Evolutionary conservation across 108 stramenopile species (phyloP).

Genomic region (Skeletonema menzelii): DNA sequence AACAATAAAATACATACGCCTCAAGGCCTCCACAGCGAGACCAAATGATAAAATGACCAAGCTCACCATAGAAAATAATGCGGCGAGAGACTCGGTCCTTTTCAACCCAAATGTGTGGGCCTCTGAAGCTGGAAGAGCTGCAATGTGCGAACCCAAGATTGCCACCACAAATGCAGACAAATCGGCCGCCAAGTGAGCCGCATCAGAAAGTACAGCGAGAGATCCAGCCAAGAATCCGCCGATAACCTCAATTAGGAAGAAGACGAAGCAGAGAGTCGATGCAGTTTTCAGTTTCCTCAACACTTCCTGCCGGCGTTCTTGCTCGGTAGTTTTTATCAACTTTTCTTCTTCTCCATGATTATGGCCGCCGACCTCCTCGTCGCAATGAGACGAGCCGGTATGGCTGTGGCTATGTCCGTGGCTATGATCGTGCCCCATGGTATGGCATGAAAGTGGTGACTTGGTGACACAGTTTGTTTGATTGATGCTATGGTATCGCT

Average conservation of each 20-base stretch:
- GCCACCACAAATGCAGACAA: constrained; percentile 76
- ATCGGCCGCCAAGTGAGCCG: constrained; percentile 87
- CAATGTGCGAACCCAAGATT: constrained; percentile 81
- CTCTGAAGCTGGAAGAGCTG: constrained; percentile 74
- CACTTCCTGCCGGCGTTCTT: constrained; percentile 50
- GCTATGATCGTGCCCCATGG: constrained; percentile 23
- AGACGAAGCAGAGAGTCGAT: constrained; percentile 56
- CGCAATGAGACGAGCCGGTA: constrained; percentile 11
- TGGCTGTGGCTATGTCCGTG: background rate
- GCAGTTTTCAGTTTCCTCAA: constrained; percentile 68
- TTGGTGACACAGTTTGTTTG: too few relatives aligned
- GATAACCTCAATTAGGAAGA: constrained; percentile 78
- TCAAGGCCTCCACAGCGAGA: constrained; percentile 78
- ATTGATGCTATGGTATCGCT: too few relatives aligned
- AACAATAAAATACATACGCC: constrained; percentile 49
- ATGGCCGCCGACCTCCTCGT: background rate
- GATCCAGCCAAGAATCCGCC: constrained; percentile 76
- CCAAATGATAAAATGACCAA: constrained; percentile 76
- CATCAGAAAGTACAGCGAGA: constrained; percentile 85
- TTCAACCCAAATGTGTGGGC: constrained; percentile 88
- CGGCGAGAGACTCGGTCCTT: constrained; percentile 91
- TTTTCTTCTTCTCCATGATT: background rate
- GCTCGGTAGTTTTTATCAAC: constrained; percentile 2
- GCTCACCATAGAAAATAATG: constrained; percentile 82
- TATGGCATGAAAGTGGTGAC: too few relatives aligned